These are phyloP conservation scores for Annulohypoxylon truncatum DNA, from an alignment of 2,329 filamentous ascomycete genomes.

Conservation along the genomic window DNA sequence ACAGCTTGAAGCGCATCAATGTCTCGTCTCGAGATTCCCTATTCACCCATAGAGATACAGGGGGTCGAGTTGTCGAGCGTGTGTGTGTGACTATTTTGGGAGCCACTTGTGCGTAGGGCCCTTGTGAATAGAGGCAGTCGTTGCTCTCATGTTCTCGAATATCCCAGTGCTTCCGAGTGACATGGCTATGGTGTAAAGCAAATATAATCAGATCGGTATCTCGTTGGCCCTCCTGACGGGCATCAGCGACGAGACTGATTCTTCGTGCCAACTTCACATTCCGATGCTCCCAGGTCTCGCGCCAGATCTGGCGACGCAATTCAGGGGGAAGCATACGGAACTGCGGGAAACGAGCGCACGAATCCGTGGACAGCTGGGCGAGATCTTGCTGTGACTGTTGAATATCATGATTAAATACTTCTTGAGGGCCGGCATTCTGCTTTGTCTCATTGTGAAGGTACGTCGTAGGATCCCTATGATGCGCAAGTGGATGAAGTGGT, in stretches of 20 bases:
- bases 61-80: not conserved
- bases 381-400: not conserved
- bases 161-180: not conserved
- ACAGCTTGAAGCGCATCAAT: slow-evolving; percentile 4
- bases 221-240: no score
- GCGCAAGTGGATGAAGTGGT: not conserved
- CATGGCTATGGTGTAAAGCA: no score
- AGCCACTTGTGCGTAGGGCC: not conserved
- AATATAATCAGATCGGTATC: no score
- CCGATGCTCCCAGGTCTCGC: slow-evolving; percentile 28
- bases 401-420: not conserved
- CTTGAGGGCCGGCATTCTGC: not conserved
- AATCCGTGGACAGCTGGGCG: not conserved
- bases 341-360: not conserved
- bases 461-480: not conserved
- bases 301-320: slow-evolving; percentile 33
- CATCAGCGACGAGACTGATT: no score
- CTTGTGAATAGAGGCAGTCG: not conserved
- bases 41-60: slow-evolving; percentile 22
- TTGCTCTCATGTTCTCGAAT: not conserved
- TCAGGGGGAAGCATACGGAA: slow-evolving; percentile 29
- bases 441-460: not conserved
- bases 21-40: slow-evolving; percentile 30
- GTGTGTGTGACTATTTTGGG: not conserved
- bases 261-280: not conserved